Conservation (phyloP, 1,284 basidiomycete genomes). For the Moesziomyces globuligerus region DNA sequence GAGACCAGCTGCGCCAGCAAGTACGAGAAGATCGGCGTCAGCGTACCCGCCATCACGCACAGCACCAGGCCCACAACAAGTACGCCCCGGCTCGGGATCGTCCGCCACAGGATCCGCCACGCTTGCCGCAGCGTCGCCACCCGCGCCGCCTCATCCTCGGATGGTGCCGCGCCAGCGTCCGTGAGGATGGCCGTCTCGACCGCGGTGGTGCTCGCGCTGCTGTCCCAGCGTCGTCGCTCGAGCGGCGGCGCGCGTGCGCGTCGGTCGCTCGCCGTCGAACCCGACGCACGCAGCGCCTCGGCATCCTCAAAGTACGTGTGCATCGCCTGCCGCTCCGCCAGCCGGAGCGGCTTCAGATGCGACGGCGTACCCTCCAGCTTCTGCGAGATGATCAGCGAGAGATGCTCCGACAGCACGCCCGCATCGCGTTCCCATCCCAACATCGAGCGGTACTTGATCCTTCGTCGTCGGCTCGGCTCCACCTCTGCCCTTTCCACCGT, state of each 20-base stretch:
- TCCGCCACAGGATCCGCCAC: conserved; percentile 73
- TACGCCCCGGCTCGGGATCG: conserved; percentile 79
- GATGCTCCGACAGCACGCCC: conserved; percentile 22
- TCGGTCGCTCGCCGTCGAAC: conserved; percentile 31
- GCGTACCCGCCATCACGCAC: conserved; percentile 76
- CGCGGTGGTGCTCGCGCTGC: background rate
- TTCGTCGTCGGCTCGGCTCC: conserved; percentile 69
- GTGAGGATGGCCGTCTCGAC: background rate
- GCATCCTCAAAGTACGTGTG: conserved; percentile 35
- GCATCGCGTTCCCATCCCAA: conserved; percentile 35
- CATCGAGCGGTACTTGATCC: conserved; percentile 29
- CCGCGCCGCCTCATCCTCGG: background rate
- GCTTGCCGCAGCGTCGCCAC: conserved; percentile 18
- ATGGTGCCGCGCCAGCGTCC: background rate
- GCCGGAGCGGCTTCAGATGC: conserved; percentile 34
- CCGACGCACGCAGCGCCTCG: conserved; percentile 27
- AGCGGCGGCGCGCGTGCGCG: conserved; percentile 7
- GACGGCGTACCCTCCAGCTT: conserved; percentile 23
- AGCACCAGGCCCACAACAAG: conserved; percentile 75
- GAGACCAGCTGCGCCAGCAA: conserved; percentile 84
- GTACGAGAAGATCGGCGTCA: conserved; percentile 91
- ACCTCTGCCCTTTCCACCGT: conserved; percentile 39
- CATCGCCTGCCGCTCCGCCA: conserved; percentile 36
- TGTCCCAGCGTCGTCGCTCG: conserved; percentile 26
- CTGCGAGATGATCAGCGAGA: conserved; percentile 38